phyloP scores from a whole-genome alignment of 352 stramenopile species.

The Elongisporangium prolatum region DNA sequence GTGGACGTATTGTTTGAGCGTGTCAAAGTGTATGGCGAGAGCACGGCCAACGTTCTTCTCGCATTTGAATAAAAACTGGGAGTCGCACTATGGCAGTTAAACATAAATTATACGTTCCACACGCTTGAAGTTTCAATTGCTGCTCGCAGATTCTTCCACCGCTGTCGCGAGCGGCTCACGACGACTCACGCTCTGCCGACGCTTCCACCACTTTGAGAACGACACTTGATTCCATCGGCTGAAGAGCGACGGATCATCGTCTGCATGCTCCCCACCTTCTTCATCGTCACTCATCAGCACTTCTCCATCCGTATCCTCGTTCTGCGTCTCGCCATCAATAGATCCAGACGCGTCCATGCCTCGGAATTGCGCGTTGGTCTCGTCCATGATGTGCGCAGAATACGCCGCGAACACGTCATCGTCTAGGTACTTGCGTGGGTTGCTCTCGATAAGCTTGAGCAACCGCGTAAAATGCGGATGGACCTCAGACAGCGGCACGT shows the following conservation, averaged over 20 bases:
- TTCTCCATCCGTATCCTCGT: slow-evolving; percentile 65
- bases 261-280: slow-evolving; percentile 17
- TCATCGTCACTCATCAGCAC: slow-evolving; percentile 71
- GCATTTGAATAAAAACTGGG: slow-evolving; percentile 46
- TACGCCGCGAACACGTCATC: slow-evolving; percentile 81
- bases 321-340: slow-evolving; percentile 36
- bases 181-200: not conserved
- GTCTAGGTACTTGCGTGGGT: slow-evolving; percentile 86
- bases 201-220: slow-evolving; percentile 70
- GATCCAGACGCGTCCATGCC: not conserved
- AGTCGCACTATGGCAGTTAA: not conserved
- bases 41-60: slow-evolving; percentile 43
- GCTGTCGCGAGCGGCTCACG: not conserved
- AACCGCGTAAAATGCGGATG: slow-evolving; percentile 86
- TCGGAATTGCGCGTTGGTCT: slow-evolving; percentile 33
- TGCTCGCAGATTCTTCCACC: not conserved
- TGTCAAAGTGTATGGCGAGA: slow-evolving; percentile 52
- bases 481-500: slow-evolving; percentile 73
- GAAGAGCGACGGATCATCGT: slow-evolving; percentile 41
- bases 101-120: not conserved
- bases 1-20: slow-evolving; percentile 59
- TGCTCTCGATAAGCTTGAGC: slow-evolving; percentile 84
- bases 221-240: slow-evolving; percentile 66
- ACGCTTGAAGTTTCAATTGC: not conserved
- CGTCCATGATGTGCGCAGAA: slow-evolving; percentile 60